Base-by-base conservation (phyloP, 1,139 yeast genomes). In the Saccharomyces pastorianus region DNA sequence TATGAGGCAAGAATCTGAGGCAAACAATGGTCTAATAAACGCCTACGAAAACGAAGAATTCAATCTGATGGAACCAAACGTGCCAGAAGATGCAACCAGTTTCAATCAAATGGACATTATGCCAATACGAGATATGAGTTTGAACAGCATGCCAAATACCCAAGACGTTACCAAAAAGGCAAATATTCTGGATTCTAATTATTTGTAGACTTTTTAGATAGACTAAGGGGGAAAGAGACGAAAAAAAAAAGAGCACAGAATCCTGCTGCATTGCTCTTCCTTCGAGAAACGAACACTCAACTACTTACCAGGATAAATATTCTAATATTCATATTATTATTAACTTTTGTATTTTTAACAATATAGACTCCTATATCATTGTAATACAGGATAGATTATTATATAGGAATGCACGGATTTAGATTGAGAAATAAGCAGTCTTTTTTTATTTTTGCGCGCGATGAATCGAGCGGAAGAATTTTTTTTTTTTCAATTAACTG, bases 21-120 rank as follows among this genome's bases (percentile, higher is more conserved):
- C 66, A 1, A 58, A 55, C 4, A 59, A 62, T 32, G 62, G 62
- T 13, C 51, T 62, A 32, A 61, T 62, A 55, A 55, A 53, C 38
- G 57, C 62, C n/a, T 58, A 54, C 34, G 59, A 57, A 14, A 57
- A 58, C 55, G 56, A 59, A 52, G 55, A 58, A 52, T 59, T 55
- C 56, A 55, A 41, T 44, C 51, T 9, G 38, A 56, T 56, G 56
- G 58, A 55, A 57, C 60, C 52, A 56, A 58, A 50, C 50, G 52
- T 53, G 53, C 57, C 7, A 7, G 38, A 29, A 23, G 34, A 14
- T 28, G 32, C 51, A 0, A 28, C 32, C 25, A 50, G 48, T n/a
- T 41, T n/a, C 27, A 41, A 26, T 23, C 44, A 38, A n/a, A 50
- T 38, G 23, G 26, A 41, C 29, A 25, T 42, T 20, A 42, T 38